phyloP scores from a whole-genome alignment of 2,329 filamentous ascomycete genomes.

The Phialophora macrospora region DNA sequence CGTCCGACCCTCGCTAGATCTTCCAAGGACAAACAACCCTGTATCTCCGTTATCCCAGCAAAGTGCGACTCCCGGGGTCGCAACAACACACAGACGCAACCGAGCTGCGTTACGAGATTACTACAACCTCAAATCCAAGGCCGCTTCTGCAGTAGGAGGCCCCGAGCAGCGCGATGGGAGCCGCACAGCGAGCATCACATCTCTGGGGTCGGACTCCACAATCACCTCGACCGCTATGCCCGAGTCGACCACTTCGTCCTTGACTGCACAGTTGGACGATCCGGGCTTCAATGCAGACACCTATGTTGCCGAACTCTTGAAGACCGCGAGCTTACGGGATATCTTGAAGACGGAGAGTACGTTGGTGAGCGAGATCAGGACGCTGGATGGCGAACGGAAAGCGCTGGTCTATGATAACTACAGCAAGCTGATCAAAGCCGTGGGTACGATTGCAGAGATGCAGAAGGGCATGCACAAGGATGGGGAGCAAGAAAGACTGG shows the following conservation, averaged over 20 bases:
- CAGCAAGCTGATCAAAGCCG: slow-evolving; percentile 93
- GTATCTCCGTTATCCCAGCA: slow-evolving; percentile 42
- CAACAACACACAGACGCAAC: slow-evolving; percentile 73
- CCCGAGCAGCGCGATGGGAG: slow-evolving; percentile 35
- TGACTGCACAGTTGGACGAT: slow-evolving; percentile 67
- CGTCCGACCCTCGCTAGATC: slow-evolving; percentile 73
- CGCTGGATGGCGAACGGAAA: slow-evolving; percentile 93
- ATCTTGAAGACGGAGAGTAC: slow-evolving; percentile 53
- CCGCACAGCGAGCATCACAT: slow-evolving; percentile 40
- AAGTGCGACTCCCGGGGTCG: slow-evolving; percentile 42
- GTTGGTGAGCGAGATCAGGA: slow-evolving; percentile 73
- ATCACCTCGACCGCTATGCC: slow-evolving; percentile 45
- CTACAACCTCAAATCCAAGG: slow-evolving; percentile 75
- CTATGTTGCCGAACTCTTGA: slow-evolving; percentile 52
- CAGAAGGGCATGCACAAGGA: slow-evolving; percentile 55
- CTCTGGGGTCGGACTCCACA: slow-evolving; percentile 45
- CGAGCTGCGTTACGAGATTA: slow-evolving; percentile 89
- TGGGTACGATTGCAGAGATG: slow-evolving; percentile 86
- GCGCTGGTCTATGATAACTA: slow-evolving; percentile 98
- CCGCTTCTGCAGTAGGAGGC: slow-evolving; percentile 31
- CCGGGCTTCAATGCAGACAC: slow-evolving; percentile 72
- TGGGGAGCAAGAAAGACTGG: slow-evolving; percentile 47
- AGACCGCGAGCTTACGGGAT: slow-evolving; percentile 49
- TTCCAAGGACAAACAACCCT: slow-evolving; percentile 52
- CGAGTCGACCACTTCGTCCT: slow-evolving; percentile 50